Evolutionary conservation across 495 filamentous ascomycete genomes (phyloP).

Genomic region (Neurospora sp.): DNA sequence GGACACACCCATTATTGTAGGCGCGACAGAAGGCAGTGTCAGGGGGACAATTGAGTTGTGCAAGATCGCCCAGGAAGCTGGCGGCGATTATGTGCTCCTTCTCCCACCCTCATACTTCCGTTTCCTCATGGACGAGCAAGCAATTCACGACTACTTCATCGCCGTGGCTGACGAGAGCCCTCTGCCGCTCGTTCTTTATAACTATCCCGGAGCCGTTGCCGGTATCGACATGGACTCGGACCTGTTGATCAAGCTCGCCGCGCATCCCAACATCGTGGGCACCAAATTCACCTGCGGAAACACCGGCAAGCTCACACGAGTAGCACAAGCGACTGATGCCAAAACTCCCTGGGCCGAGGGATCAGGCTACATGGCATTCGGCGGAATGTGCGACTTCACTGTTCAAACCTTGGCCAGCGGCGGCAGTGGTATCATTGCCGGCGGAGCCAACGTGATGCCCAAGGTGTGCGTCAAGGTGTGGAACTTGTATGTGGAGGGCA

Average conservation of each 20-base stretch:
- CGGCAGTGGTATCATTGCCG: constrained; percentile 76
- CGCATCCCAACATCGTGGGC: constrained; percentile 75
- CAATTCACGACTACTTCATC: constrained; percentile 67
- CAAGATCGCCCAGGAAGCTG: constrained; percentile 55
- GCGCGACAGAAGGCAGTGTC: constrained; percentile 69
- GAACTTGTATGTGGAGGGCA: constrained; percentile 63
- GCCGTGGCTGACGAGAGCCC: constrained; percentile 65
- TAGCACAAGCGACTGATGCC: constrained; percentile 68
- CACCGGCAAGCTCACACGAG: constrained; percentile 79
- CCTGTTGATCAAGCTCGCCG: constrained; percentile 67
- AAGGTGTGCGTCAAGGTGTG: constrained; percentile 77
- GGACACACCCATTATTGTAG: constrained; percentile 69
- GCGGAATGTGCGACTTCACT: constrained; percentile 81
- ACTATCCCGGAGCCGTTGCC: constrained; percentile 85
- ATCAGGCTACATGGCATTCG: constrained; percentile 73
- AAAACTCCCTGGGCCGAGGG: constrained; percentile 54
- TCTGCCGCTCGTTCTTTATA: constrained; percentile 75
- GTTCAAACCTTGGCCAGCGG: constrained; percentile 72
- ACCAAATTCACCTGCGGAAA: constrained; percentile 90
- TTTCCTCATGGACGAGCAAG: constrained; percentile 63
- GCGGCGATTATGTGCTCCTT: constrained; percentile 69
- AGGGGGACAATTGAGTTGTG: constrained; percentile 65
- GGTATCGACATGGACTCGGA: constrained; percentile 90
- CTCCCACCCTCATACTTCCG: constrained; percentile 82
- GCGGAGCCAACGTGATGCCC: constrained; percentile 78